Evolutionary conservation across 208 protist genomes (phyloP), one percentile per base, ranked within the genome.

Genomic region (Leishmania braziliensis): DNA sequence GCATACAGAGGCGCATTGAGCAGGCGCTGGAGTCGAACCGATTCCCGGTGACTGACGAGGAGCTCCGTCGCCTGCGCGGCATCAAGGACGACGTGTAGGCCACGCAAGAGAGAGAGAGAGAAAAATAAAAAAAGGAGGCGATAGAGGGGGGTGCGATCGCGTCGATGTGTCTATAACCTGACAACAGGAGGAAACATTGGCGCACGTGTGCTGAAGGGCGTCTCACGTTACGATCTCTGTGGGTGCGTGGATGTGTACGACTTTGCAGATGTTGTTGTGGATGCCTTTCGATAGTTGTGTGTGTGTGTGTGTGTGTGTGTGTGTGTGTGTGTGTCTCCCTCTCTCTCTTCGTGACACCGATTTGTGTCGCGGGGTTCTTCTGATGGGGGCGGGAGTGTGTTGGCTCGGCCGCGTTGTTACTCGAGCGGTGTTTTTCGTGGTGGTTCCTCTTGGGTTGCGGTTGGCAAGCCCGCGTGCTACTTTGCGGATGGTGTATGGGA

Each of bases 1-100:
- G 89, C 58, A 84, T 95, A 85, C 92, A 97, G 79, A 92, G 90
- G 60, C 73, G 95, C 26, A 91, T 97, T 39, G 94, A 97, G 77
- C 80, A 91, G 66, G 90, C 89, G n/a, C 83, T 97, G 8, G 81
- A 91, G 63, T 81, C 85, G 36, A 94, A 92, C 79, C 83, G 83
- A 39, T 79, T 97, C 29, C 94, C 94, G 1, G 87, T 97, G 39
- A 97, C 94, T 0, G 94, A 95, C 53, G 90, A 92, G 75, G 91
- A 96, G 83, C 80, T 97, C 80, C 91, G 88, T 26, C 87, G 85
- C 29, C 88, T 97, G 5, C 90, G 91, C 53, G 46, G 75, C 79
- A 46, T 78, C 46, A 79, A 78, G 51, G 89, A 90, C 0, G 85
- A 91, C 53, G 18, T 87, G 29, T 88, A 90, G 72, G 48, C 14